These are phyloP conservation scores for Grosmannia huntii DNA, from an alignment of 2,329 filamentous ascomycete genomes.

Conservation along the genomic window DNA sequence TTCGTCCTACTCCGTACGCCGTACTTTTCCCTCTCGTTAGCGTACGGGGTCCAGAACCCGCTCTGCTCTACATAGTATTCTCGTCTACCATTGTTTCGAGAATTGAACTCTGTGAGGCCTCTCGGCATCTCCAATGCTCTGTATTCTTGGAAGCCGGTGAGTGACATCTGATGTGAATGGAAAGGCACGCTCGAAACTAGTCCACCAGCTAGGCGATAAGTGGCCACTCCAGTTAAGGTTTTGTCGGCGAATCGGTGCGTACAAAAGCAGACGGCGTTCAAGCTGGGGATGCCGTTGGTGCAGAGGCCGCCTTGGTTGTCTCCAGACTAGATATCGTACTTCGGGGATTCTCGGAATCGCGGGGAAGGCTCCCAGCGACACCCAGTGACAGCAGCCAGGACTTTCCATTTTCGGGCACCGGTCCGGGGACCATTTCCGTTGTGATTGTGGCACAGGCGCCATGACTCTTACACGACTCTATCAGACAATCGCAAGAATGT, in stretches of 20 bases:
- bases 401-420: neutral
- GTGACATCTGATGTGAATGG: neutral
- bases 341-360: conserved; percentile 7
- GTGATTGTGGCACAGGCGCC: neutral
- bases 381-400: neutral
- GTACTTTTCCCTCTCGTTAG: neutral
- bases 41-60: neutral
- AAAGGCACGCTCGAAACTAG: too few relatives aligned
- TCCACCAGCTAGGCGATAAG: too few relatives aligned
- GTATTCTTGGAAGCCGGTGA: neutral
- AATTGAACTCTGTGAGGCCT: too few relatives aligned
- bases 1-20: neutral
- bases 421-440: neutral
- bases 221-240: neutral
- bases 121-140: neutral
- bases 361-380: neutral
- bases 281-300: neutral
- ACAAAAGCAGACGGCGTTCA: neutral
- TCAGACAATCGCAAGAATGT: neutral
- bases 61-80: neutral
- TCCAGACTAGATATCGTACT: neutral
- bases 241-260: neutral
- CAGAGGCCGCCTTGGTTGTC: neutral
- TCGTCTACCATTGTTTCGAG: neutral
- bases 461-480: neutral